A percentile compares a stretch with the other conserved stretches of the same genome.
Evolutionary conservation across 495 filamentous ascomycete genomes (phyloP).

Genomic region (Pseudevernia furfuracea): DNA sequence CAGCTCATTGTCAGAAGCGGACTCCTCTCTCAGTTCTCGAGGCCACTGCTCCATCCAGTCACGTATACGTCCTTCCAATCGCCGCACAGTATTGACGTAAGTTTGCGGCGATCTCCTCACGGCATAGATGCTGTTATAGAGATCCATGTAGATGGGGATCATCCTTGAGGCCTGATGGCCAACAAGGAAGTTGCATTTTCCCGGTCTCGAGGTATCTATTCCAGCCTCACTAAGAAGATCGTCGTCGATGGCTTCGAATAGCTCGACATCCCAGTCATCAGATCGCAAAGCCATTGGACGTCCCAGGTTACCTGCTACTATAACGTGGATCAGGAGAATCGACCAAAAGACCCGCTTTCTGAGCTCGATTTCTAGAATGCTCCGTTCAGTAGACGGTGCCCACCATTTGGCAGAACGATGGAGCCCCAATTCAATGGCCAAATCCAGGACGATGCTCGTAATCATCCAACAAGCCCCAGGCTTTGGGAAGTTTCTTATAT

Average conservation of each 20-base stretch:
- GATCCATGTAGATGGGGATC: slow-evolving; percentile 55
- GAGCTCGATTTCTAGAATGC: slow-evolving; percentile 57
- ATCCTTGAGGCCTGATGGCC: slow-evolving; percentile 55
- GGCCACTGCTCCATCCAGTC: slow-evolving; percentile 52
- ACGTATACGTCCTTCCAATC: slow-evolving; percentile 53
- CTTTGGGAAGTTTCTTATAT: slow-evolving; percentile 70
- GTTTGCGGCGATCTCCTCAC: slow-evolving; percentile 48
- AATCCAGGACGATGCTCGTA: slow-evolving; percentile 49
- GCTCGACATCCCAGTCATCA: slow-evolving; percentile 68
- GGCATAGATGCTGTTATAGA: slow-evolving; percentile 64
- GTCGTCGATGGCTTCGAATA: slow-evolving; percentile 62
- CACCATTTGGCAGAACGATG: slow-evolving; percentile 62
- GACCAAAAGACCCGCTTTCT: slow-evolving; percentile 73
- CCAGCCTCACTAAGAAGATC: slow-evolving; percentile 39
- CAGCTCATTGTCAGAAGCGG: slow-evolving; percentile 41
- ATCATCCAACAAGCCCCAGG: slow-evolving; percentile 63
- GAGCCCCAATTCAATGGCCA: slow-evolving; percentile 63
- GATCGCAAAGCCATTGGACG: slow-evolving; percentile 62
- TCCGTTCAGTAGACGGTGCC: slow-evolving; percentile 42
- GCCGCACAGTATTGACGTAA: slow-evolving; percentile 54
- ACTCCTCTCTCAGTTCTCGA: slow-evolving; percentile 39
- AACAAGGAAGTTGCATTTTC: slow-evolving; percentile 56
- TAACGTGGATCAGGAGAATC: slow-evolving; percentile 52
- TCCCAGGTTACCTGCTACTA: slow-evolving; percentile 64
- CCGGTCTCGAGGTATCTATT: slow-evolving; percentile 41